Percentiles rank a stretch among this genome's conserved stretches.
phyloP scores from a whole-genome alignment of 306 rosid species.

The Lotus japonicus region DNA sequence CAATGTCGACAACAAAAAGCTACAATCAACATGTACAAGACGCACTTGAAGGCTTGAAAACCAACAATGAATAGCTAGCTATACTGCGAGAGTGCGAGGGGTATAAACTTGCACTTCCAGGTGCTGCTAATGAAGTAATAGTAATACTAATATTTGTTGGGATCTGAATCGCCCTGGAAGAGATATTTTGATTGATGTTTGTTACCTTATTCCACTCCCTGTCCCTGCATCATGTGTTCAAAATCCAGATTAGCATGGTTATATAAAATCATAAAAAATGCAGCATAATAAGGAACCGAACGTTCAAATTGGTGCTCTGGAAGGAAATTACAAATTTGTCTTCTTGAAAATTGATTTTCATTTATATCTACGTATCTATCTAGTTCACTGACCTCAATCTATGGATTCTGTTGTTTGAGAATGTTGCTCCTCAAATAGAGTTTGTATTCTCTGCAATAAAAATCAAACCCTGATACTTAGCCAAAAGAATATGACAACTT shows the following conservation, averaged over 20 bases:
- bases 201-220: neutral
- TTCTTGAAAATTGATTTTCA: neutral
- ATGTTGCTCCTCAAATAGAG: slow-evolving; percentile 56
- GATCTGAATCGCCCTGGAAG: neutral
- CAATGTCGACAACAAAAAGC: neutral
- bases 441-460: slow-evolving; percentile 65
- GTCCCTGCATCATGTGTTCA: slow-evolving; percentile 22
- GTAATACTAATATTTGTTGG: neutral
- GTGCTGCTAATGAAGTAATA: neutral
- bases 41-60: neutral
- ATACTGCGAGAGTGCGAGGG: neutral
- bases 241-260: neutral
- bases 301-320: neutral
- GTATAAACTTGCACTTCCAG: slow-evolving; percentile 3
- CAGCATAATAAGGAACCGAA: neutral
- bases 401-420: slow-evolving; percentile 42
- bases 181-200: neutral
- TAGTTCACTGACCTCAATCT: slow-evolving; percentile 42
- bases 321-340: neutral
- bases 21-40: neutral
- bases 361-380: neutral
- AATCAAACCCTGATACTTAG: slow-evolving; percentile 17
- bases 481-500: slow-evolving; percentile 10
- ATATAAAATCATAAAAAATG: neutral
- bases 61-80: neutral